Base-by-base conservation (phyloP, 2,329 filamentous ascomycete species). In the Alternaria brassicae region DNA sequence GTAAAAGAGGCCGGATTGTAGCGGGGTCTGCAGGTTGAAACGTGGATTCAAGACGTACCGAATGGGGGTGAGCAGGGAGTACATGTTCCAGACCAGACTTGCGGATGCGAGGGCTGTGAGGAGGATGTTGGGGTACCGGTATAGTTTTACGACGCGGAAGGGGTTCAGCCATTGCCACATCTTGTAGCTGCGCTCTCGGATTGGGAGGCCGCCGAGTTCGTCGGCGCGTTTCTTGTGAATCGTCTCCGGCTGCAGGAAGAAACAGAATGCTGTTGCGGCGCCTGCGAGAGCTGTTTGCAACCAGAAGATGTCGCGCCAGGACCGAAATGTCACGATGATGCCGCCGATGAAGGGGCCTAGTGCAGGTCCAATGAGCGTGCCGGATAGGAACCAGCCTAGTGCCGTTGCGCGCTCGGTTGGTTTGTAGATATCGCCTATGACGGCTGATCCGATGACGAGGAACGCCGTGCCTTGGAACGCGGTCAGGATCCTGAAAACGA, bases 301-400 rank as follows among this genome's bases (percentile, higher is more conserved):
- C 88, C 89, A 93, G 79, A 92, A 93, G 53, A 93, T 91, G 40
- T 86, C 85, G 17, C 89, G 83, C 91, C 91, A 94, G 2, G 83
- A 85, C 6, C 83, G 82, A 75, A 87, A 92, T 0, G 90, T 93
- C 15, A 93, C 89, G 50, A 94, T 91, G 42, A 92, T 87, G 23
- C 90, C 91, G 54, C 91, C 87, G 9, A 93, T 81, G 68, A 92
- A 90, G 0, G 87, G 86, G 2, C 90, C 74, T 27, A 77, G 40
- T 6, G 75, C 73, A 6, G 91, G 90, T 0, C 90, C 91, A 44
- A 92, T 86, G 0, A 93, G 80, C 0, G 88, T 91, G 0, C 90
- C 90, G 0, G 84, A 86, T 37, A 92, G 75, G 68, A 92, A 92
- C 88, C 88, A 93, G 1, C 89, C 87, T 10, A 91, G 84, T 2